Percentiles rank a stretch among this genome's conserved stretches.
Evolutionary conservation across 2,329 filamentous ascomycete genomes (phyloP).

Genomic region (Fusarium nodosum): DNA sequence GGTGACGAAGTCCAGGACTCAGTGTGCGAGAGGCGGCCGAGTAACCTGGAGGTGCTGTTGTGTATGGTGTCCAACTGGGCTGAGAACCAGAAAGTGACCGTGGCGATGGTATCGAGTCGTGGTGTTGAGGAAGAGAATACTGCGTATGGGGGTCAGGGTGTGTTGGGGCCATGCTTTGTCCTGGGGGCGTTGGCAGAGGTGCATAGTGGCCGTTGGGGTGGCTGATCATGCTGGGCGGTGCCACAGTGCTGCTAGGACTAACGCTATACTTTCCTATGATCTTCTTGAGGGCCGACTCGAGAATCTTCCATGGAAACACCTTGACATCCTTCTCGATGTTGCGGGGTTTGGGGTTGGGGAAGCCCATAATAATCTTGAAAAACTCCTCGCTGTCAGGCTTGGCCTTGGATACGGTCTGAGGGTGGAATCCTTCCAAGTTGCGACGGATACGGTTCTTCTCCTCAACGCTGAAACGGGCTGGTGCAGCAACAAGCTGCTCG

Average conservation of each 20-base stretch:
- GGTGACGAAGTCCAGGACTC: conserved; percentile 54
- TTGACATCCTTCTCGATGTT: conserved; percentile 99
- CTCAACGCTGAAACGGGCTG: conserved; percentile 89
- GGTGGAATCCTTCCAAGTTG: conserved; percentile 94
- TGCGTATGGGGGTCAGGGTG: conserved; percentile 54
- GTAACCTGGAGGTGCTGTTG: conserved; percentile 53
- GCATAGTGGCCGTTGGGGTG: conserved; percentile 59
- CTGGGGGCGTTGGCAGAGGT: conserved; percentile 63
- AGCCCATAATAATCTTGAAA: conserved; percentile 99
- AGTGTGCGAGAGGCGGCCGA: conserved; percentile 58
- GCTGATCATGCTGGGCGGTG: conserved; percentile 58
- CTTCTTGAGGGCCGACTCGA: conserved; percentile 90
- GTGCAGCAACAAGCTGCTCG: conserved; percentile 84
- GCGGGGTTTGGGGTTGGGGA: conserved; percentile 92
- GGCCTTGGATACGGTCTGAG: conserved; percentile 91
- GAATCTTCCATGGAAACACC: conserved; percentile 96
- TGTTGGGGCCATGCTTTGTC: conserved; percentile 51
- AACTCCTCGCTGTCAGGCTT: conserved; percentile 95
- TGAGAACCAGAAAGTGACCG: conserved; percentile 64
- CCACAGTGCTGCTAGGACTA: conserved; percentile 58
- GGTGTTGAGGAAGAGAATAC: conserved; percentile 60
- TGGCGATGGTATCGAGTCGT: conserved; percentile 66
- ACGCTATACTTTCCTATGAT: conserved; percentile 95
- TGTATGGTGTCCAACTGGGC: conserved; percentile 64
- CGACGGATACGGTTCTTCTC: conserved; percentile 98